Percentiles rank a stretch among this genome's conserved stretches.
Evolutionary conservation across 2,329 filamentous ascomycete genomes (phyloP).

Genomic region (Diaporthe vaccinii): DNA sequence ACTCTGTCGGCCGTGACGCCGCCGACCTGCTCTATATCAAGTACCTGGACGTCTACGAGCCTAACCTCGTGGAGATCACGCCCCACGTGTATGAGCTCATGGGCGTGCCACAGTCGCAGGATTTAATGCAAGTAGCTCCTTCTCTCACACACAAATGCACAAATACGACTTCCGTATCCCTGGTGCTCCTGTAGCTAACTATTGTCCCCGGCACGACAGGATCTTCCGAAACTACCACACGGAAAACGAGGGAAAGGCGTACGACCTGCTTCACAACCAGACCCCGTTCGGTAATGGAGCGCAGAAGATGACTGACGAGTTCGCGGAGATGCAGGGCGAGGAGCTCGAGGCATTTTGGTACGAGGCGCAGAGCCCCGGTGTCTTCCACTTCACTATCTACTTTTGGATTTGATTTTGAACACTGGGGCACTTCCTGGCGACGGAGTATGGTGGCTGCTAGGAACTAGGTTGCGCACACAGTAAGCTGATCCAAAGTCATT

Average conservation of each 20-base stretch:
- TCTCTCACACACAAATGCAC: neutral
- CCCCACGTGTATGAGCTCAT: neutral
- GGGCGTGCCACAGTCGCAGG: neutral
- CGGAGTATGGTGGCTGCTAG: neutral
- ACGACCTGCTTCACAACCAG: neutral
- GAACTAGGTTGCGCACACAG: neutral
- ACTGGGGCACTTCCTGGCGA: neutral
- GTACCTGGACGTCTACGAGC: neutral
- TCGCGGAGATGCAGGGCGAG: neutral
- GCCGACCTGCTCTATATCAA: neutral
- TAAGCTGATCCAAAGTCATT: neutral
- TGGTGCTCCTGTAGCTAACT: neutral
- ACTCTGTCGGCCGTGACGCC: neutral
- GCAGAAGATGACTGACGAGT: conserved; percentile 5
- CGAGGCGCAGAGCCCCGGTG: neutral
- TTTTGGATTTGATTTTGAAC: neutral
- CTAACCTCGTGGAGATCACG: neutral
- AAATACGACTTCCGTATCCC: neutral
- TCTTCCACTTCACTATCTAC: neutral
- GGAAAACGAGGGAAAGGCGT: neutral
- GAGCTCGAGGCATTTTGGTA: neutral
- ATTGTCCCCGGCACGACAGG: neutral
- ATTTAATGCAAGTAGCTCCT: neutral
- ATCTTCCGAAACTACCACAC: neutral
- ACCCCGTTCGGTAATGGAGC: neutral